These are phyloP conservation scores for Biscutella laevigata DNA, from an alignment of 441 rosid genomes.

Conservation along the genomic window DNA sequence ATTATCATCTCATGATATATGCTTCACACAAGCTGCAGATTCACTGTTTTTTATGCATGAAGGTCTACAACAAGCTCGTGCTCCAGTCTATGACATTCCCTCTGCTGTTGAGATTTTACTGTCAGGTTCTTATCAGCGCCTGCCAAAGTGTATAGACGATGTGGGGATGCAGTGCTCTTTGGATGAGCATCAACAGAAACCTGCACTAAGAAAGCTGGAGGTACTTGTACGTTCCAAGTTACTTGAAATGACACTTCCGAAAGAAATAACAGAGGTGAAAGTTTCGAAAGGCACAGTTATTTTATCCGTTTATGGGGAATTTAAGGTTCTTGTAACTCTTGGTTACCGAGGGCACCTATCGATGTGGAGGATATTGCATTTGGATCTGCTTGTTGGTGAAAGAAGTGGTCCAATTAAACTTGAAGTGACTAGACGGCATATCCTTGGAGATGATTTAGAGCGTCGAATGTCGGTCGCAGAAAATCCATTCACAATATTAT, in stretches of 20 bases:
- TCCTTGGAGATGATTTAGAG: constrained; percentile 93
- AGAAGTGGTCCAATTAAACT: constrained; percentile 63
- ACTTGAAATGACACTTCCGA: constrained; percentile 77
- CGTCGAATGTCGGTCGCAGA: constrained; percentile 92
- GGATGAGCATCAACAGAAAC: constrained; percentile 69
- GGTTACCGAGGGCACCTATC: constrained; percentile 92
- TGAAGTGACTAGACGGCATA: constrained; percentile 67
- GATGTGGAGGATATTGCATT: constrained; percentile 96
- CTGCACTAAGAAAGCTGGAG: constrained; percentile 84
- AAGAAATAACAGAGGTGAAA: constrained; percentile 78
- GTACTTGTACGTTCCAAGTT: constrained; percentile 77
- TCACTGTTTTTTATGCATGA: constrained; percentile 96
- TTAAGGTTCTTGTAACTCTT: constrained; percentile 91
- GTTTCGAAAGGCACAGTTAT: constrained; percentile 80
- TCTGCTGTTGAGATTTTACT: constrained; percentile 87
- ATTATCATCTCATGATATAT: constrained; percentile 80
- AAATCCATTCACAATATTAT: constrained; percentile 65
- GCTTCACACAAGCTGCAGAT: constrained; percentile 95
- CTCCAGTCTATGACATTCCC: constrained; percentile 95
- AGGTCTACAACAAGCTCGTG: constrained; percentile 96
- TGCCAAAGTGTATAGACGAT: constrained; percentile 90
- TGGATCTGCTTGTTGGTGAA: constrained; percentile 98
- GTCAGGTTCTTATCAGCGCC: constrained; percentile 82
- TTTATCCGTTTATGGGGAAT: constrained; percentile 78
- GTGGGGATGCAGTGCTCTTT: constrained; percentile 68